These are phyloP conservation scores for Verbascum thapsus DNA, from an alignment of 257 asterid genomes.

Conservation along the genomic window DNA sequence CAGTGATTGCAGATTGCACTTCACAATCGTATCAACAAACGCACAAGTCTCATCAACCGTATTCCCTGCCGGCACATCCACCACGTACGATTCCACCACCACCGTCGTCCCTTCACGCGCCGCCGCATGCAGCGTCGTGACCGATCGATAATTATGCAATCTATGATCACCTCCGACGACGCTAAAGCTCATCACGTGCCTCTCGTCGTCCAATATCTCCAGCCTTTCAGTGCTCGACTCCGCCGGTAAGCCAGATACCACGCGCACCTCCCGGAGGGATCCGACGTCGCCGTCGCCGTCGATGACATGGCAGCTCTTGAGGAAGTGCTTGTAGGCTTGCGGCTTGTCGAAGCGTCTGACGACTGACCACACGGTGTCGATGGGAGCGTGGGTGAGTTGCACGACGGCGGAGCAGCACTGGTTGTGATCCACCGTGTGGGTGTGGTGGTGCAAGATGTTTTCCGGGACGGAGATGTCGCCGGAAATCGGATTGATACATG, in stretches of 20 bases:
- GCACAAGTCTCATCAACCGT: slow-evolving; percentile 62
- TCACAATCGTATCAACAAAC: slow-evolving; percentile 64
- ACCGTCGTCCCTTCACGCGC: slow-evolving; percentile 37
- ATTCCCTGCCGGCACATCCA: slow-evolving; percentile 65
- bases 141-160: slow-evolving; percentile 55
- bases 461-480: slow-evolving; percentile 41
- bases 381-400: slow-evolving; percentile 44
- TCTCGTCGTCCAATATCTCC: slow-evolving; percentile 68
- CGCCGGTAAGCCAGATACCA: slow-evolving; percentile 70
- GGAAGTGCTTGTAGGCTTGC: slow-evolving; percentile 62
- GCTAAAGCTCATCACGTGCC: slow-evolving; percentile 61
- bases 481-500: slow-evolving; percentile 37
- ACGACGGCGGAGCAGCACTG: slow-evolving; percentile 63
- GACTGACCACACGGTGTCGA: slow-evolving; percentile 55
- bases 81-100: slow-evolving; percentile 70
- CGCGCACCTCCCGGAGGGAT: slow-evolving; percentile 60
- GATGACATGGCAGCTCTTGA: slow-evolving; percentile 61
- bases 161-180: slow-evolving; percentile 74
- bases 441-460: slow-evolving; percentile 45
- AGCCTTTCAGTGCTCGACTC: slow-evolving; percentile 59
- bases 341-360: slow-evolving; percentile 67
- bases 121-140: slow-evolving; percentile 56
- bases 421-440: slow-evolving; percentile 43
- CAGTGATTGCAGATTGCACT: slow-evolving; percentile 66
- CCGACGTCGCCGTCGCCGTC: slow-evolving; percentile 61